These are phyloP conservation scores for Xylaria multiplex DNA, from an alignment of 2,329 filamentous ascomycete genomes.

Conservation along the genomic window DNA sequence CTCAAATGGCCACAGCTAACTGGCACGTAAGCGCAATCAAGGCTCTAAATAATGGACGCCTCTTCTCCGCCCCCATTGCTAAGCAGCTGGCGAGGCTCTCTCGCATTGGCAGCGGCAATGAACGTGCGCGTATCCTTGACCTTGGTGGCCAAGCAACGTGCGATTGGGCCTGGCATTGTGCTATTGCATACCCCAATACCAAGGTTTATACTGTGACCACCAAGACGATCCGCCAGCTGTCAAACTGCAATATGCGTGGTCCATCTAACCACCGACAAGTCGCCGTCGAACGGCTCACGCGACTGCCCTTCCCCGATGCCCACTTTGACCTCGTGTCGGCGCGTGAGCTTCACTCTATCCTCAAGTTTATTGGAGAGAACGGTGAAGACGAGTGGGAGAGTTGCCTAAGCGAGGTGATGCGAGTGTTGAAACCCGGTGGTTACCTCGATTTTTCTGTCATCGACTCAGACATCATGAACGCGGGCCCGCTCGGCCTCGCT, in stretches of 20 bases:
- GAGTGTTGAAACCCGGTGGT: constrained; percentile 91
- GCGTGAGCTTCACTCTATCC: constrained; percentile 83
- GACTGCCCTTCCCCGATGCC: constrained; percentile 83
- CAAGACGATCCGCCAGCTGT: constrained; percentile 74
- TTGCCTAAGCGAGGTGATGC: constrained; percentile 85
- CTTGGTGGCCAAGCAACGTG: constrained; percentile 85
- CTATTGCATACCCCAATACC: constrained; percentile 83
- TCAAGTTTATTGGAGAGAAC: constrained; percentile 77
- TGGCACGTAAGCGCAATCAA: constrained; percentile 72
- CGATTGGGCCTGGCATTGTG: constrained; percentile 96
- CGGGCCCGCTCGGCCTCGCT: constrained; percentile 80
- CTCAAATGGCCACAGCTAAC: constrained; percentile 71
- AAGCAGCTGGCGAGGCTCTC: constrained; percentile 69
- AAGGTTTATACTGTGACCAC: constrained; percentile 90
- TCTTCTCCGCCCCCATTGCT: constrained; percentile 71
- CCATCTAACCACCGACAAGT: constrained; percentile 89
- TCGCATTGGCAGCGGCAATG: constrained; percentile 58
- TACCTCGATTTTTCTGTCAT: constrained; percentile 91
- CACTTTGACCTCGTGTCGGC: constrained; percentile 94
- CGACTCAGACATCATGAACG: constrained; percentile 89
- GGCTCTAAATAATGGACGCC: constrained; percentile 70
- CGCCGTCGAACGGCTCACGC: constrained; percentile 78
- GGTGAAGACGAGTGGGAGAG: constrained; percentile 87
- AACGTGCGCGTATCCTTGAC: constrained; percentile 79
- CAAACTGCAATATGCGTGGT: constrained; percentile 80